A percentile compares a stretch with the other conserved stretches of the same genome.
phyloP scores from a whole-genome alignment of 805 yeast genomes.

The Kodamaea kakaduensis region DNA sequence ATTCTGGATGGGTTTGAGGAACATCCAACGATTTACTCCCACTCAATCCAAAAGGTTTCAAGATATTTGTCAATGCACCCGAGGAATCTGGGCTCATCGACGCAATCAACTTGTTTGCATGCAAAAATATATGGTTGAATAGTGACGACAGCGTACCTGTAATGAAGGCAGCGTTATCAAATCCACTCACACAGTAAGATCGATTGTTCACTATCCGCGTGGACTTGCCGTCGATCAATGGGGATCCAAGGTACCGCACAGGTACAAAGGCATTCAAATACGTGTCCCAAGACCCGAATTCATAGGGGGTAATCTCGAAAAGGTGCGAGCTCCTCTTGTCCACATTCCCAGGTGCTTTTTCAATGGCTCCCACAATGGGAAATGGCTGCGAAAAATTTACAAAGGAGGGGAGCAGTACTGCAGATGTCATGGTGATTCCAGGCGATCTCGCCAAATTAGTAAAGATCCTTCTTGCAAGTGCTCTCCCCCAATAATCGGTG shows the following conservation, averaged over 20 bases:
- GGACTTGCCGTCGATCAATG: conserved; percentile 42
- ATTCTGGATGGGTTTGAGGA: conserved; percentile 46
- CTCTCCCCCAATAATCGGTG: conserved; percentile 70
- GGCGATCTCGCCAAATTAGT: conserved; percentile 31
- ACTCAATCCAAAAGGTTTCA: conserved; percentile 44
- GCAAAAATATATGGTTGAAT: conserved; percentile 51
- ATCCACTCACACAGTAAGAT: conserved; percentile 46
- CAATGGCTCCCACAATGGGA: conserved; percentile 44
- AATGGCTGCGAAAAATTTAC: conserved; percentile 41
- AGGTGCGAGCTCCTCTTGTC: conserved; percentile 38
- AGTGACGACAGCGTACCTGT: conserved; percentile 63
- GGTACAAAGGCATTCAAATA: conserved; percentile 44
- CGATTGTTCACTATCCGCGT: conserved; percentile 17
- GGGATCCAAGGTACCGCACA: conserved; percentile 51
- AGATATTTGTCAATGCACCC: conserved; percentile 32
- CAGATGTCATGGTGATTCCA: conserved; percentile 36
- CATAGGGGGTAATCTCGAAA: conserved; percentile 61
- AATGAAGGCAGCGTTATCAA: conserved; percentile 57
- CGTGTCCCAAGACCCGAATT: conserved; percentile 66
- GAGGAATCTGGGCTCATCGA: conserved; percentile 30
- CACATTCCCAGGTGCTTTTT: conserved; percentile 33
- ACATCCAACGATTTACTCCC: conserved; percentile 23
- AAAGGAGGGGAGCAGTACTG: conserved; percentile 32
- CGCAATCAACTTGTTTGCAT: conserved; percentile 39
- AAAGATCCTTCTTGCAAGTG: conserved; percentile 47